Evolutionary conservation across 495 filamentous ascomycete genomes (phyloP).

Genomic region (Pyrenula aspistea): DNA sequence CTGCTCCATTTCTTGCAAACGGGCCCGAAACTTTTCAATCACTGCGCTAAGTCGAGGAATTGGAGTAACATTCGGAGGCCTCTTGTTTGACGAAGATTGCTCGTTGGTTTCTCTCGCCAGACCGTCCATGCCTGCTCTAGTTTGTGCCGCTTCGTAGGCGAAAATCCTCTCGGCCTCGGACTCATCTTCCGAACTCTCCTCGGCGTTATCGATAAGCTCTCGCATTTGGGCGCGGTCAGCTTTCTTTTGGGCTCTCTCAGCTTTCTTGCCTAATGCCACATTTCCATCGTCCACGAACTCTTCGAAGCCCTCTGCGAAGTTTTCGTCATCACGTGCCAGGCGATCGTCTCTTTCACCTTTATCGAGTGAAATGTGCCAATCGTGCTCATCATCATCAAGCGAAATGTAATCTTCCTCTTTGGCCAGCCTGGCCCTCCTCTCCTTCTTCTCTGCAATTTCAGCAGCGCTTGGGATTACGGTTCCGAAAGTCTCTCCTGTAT

Average conservation of each 20-base stretch:
- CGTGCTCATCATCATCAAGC: constrained; percentile 39
- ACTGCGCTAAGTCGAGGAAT: constrained; percentile 39
- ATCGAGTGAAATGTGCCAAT: constrained; percentile 28
- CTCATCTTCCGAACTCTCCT: constrained; percentile 49
- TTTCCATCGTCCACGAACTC: constrained; percentile 80
- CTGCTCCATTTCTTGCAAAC: constrained; percentile 43
- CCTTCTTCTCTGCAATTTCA: constrained; percentile 91
- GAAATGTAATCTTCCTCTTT: constrained; percentile 73
- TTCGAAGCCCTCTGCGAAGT: constrained; percentile 90
- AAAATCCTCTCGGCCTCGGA: constrained; percentile 68
- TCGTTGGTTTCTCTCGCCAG: constrained; percentile 24
- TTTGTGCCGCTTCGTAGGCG: constrained; percentile 84
- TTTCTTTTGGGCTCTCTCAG: constrained; percentile 61
- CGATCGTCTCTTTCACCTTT: constrained; percentile 50
- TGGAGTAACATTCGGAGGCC: constrained; percentile 46
- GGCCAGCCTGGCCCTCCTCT: constrained; percentile 66
- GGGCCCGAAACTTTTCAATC: constrained; percentile 35
- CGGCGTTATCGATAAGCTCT: constrained; percentile 72
- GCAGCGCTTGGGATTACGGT: constrained; percentile 63
- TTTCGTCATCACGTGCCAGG: constrained; percentile 79
- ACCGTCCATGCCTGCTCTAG: constrained; percentile 67
- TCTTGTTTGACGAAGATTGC: constrained; percentile 27
- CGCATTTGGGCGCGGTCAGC: constrained; percentile 66
- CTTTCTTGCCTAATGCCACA: constrained; percentile 65
- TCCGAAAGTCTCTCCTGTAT: neutral